These are phyloP conservation scores for Solanum pimpinellifolium DNA, from an alignment of 257 asterid genomes.

Conservation along the genomic window DNA sequence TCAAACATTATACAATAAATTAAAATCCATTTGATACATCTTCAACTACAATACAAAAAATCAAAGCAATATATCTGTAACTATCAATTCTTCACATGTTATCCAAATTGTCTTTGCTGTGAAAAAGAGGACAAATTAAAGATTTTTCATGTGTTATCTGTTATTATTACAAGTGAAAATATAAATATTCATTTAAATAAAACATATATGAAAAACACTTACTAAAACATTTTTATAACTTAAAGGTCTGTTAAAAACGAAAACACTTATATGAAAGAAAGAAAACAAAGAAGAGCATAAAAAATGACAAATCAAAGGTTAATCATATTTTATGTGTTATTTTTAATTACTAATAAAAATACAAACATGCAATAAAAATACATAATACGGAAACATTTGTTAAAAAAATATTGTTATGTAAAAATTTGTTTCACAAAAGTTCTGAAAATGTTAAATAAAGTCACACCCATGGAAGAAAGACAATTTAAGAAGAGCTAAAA, in stretches of 20 bases:
- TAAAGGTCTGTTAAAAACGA: neutral
- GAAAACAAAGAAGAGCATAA: neutral
- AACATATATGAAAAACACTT: neutral
- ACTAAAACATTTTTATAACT: neutral
- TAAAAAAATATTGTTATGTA: neutral
- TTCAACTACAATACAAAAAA: neutral
- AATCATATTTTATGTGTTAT: neutral
- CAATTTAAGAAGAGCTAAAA: neutral
- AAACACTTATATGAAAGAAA: neutral
- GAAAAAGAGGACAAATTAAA: neutral
- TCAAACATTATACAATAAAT: neutral
- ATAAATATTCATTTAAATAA: no score
- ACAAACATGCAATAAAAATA: neutral
- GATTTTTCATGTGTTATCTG: neutral
- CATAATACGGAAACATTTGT: neutral
- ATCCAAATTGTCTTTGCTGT: neutral
- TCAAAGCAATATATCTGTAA: neutral
- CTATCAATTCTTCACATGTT: neutral
- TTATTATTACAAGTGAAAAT: neutral
- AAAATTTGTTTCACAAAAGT: neutral
- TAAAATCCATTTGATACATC: neutral
- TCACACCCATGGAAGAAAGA: neutral
- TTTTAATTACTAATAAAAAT: neutral
- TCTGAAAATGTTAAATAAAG: neutral
- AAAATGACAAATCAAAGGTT: neutral